A percentile compares a stretch with the other conserved stretches of the same genome.
Conservation (phyloP, 345 rosid species). For the Hevea brasiliensis region DNA sequence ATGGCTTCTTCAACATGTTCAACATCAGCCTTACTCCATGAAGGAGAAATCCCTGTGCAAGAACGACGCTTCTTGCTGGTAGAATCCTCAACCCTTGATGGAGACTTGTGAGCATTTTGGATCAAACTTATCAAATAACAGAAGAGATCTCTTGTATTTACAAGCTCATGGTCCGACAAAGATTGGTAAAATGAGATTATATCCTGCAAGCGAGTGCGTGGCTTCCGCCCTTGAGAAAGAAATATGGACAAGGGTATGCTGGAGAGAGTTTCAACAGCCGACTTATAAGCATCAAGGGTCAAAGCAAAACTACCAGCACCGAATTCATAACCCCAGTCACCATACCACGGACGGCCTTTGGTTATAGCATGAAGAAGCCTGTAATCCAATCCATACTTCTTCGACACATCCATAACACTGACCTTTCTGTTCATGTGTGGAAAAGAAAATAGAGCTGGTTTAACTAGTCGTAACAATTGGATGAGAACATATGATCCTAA, state of each 20-base stretch:
- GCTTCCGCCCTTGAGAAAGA: slow-evolving; percentile 36
- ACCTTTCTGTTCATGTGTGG: slow-evolving; percentile 48
- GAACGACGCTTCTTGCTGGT: slow-evolving; percentile 25
- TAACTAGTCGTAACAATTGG: background rate
- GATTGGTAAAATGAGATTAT: slow-evolving; percentile 49
- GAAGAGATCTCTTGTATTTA: slow-evolving; percentile 53
- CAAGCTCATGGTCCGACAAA: slow-evolving; percentile 49
- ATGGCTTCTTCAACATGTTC: slow-evolving; percentile 56
- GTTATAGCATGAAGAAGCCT: slow-evolving; percentile 61
- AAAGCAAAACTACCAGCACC: slow-evolving; percentile 66
- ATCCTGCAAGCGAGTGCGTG: slow-evolving; percentile 38
- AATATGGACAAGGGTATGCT: slow-evolving; percentile 40
- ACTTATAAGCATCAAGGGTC: slow-evolving; percentile 47
- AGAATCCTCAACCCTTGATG: slow-evolving; percentile 30
- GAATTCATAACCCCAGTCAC: slow-evolving; percentile 73
- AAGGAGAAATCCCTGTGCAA: slow-evolving; percentile 17
- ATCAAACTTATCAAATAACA: slow-evolving; percentile 46
- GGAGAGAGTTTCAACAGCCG: slow-evolving; percentile 51
- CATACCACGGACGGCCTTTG: slow-evolving; percentile 66
- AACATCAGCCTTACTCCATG: slow-evolving; percentile 49
- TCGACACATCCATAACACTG: slow-evolving; percentile 76
- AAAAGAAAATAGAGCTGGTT: slow-evolving; percentile 11
- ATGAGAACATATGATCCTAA: slow-evolving; percentile 1
- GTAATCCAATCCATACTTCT: slow-evolving; percentile 59
- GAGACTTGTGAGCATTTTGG: slow-evolving; percentile 40